Base-by-base conservation (phyloP, 2,329 filamentous ascomycete genomes). In the Elsinoe australis region DNA sequence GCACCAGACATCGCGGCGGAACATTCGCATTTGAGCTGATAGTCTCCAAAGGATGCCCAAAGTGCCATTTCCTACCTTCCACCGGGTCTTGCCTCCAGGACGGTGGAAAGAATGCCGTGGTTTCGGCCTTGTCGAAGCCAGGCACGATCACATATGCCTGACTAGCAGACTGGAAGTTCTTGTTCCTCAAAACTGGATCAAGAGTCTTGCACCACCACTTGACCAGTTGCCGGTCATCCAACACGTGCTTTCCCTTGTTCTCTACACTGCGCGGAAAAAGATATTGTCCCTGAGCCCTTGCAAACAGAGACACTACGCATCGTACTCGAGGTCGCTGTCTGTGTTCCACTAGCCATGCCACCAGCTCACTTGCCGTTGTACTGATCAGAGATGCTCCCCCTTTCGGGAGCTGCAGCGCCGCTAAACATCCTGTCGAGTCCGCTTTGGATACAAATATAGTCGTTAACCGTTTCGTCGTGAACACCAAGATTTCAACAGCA, bases 391-490 rank as follows among this genome's bases (percentile, higher is more conserved):
- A 92, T 0, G 78, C 71, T n/a, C 76, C 73, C 55, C 70, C 76
- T 12, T 81, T 76, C 2, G 47, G 26, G 0, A 85, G 70, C 14
- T 76, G 69, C 28, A 89, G 70, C 1, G 83, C 71, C 55, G 81
- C 72, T 7, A 95, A 69, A 61, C 87, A 94, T 18, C 94, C 92
- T 0, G 90, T 95, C 7, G 92, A 95, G 68, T 98, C 92, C 41
- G 92, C 92, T 67, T 98, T 98, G 54, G 89, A 90, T 18, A 98
- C 83, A 63, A 98, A 98, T 47, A 96, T 76, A 3, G 86, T 95
- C 1, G 85, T 94, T 18, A 87, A 77, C 57, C 78, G 76, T 36
- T 78, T 76, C 0, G 89, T 95, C 0, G 67, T 85, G 67, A 94
- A 98, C 52, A 98, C 77, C 57, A 92, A 75, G 45, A 95, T 74